Conservation (phyloP, 2,329 filamentous ascomycete species). For the Exophiala viscosa region DNA sequence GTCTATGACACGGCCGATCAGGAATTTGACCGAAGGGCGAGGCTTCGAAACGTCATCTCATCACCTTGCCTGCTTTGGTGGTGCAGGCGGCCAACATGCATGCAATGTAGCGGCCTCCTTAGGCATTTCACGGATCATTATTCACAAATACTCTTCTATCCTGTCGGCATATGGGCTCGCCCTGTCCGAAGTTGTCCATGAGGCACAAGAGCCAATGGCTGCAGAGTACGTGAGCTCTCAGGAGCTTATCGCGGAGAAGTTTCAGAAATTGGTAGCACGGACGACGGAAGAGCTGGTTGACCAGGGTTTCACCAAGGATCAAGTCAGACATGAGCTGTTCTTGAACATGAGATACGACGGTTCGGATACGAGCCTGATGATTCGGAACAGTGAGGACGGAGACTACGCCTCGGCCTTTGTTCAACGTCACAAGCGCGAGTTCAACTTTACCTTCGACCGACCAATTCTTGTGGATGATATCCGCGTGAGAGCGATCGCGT, state of each 20-base stretch:
- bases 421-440: slow-evolving; percentile 82
- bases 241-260: slow-evolving; percentile 64
- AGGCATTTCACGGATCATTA: slow-evolving; percentile 39
- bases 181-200: slow-evolving; percentile 39
- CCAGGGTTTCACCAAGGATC: slow-evolving; percentile 42
- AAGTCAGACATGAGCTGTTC: slow-evolving; percentile 43
- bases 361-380: slow-evolving; percentile 48
- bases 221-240: slow-evolving; percentile 50
- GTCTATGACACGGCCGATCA: slow-evolving; percentile 36
- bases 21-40: slow-evolving; percentile 29
- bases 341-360: slow-evolving; percentile 50
- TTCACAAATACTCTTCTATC: slow-evolving; percentile 39
- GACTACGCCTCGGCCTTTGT: slow-evolving; percentile 80
- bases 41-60: slow-evolving; percentile 30
- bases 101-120: slow-evolving; percentile 41
- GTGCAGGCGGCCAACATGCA: slow-evolving; percentile 39
- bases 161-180: slow-evolving; percentile 47
- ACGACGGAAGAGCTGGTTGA: slow-evolving; percentile 37
- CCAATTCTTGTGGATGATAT: slow-evolving; percentile 89
- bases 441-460: slow-evolving; percentile 82
- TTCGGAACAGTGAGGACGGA: slow-evolving; percentile 58
- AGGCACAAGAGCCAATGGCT: slow-evolving; percentile 36
- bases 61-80: slow-evolving; percentile 33
- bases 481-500: slow-evolving; percentile 69
- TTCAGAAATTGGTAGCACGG: slow-evolving; percentile 49